Evolutionary conservation across 495 filamentous ascomycete species (phyloP), one percentile per base, ranked within the genome.

Genomic region (Penicillium mononematosum): DNA sequence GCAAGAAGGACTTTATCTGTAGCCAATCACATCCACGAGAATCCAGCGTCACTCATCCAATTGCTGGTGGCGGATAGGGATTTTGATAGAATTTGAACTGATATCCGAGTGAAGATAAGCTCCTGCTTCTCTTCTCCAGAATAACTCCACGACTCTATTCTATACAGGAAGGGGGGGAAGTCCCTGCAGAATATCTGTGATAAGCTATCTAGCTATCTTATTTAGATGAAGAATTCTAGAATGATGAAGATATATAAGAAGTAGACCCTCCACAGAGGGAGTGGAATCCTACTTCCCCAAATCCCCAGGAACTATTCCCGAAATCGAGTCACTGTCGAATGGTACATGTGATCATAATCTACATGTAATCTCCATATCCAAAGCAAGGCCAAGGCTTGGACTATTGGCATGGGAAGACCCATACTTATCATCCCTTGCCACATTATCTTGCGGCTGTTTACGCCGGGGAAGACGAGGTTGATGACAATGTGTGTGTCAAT

Each of bases 1-100:
- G 57, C 50, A 29, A 55, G 34, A 20, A 29, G 17, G 39, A 24
- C 57, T 59, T 59, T 59, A 59, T 59, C 57, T 55, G 50, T 42
- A 55, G 44, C 57, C 57, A 59, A 59, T 59, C 22, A 44, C 7
- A 42, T 10, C 5, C 3, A 19, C 12, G 14, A 12, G 19, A 42
- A 12, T 25, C 11, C 32, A 59, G 31, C 44, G 19, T 49, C 57
- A 55, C 12, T 42, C n/a, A 16, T 42, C 57, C 57, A 59, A 59
- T 59, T 52, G 36, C 24, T 29, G 50, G 36, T 41, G 36, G 50
- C 36, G 36, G 50, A 52, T 52, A 42, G 50, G 38, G 10, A 34
- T 34, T 31, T 12, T 12, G 41, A 32, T 7, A 17, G 45, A 32
- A 31, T 14, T 11, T 19, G 29, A 10, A 14, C 16, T 41, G 25